Evolutionary conservation across 768 basidiomycete genomes (phyloP).

Genomic region (Coprinopsis strossmayeri): DNA sequence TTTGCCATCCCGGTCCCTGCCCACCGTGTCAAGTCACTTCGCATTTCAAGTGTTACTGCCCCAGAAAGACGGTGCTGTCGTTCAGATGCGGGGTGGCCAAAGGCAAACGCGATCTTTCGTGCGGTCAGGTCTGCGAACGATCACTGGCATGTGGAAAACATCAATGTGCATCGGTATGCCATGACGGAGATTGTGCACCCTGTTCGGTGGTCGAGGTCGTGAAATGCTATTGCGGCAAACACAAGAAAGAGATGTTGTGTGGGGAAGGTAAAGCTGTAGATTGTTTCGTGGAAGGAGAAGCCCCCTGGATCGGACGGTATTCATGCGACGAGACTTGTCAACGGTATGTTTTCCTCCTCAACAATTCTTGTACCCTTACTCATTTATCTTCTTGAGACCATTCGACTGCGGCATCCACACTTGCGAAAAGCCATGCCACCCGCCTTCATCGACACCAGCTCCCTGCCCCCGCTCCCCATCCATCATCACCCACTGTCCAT

Average conservation of each 20-base stretch:
- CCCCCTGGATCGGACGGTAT: conserved; percentile 58
- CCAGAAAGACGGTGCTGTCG: conserved; percentile 48
- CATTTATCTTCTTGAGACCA: too few relatives aligned
- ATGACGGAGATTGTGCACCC: conserved; percentile 63
- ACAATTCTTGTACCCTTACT: too few relatives aligned
- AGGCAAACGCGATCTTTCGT: conserved; percentile 29
- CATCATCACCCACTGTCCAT: conserved; percentile 70
- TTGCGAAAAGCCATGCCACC: conserved; percentile 75
- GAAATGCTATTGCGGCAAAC: conserved; percentile 79
- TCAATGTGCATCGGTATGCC: conserved; percentile 61
- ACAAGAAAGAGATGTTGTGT: conserved; percentile 52
- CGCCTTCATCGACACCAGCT: conserved; percentile 50
- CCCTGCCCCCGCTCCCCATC: conserved; percentile 72
- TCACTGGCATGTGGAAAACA: conserved; percentile 70
- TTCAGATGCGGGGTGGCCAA: conserved; percentile 47
- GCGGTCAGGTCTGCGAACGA: conserved; percentile 37
- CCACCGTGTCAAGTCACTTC: conserved; percentile 86
- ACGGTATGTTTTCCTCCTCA: too few relatives aligned
- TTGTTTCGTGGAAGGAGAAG: conserved; percentile 34
- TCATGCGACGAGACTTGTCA: conserved; percentile 56
- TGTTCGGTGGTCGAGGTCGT: conserved; percentile 52
- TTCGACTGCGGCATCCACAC: conserved; percentile 76
- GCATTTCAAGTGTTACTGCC: conserved; percentile 73
- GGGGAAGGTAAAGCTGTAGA: conserved; percentile 48
- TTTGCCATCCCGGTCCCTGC: conserved; percentile 95